These are phyloP conservation scores for Actinomortierella ambigua DNA, from an alignment of 371 early-diverging fungal species.

Conservation along the genomic window DNA sequence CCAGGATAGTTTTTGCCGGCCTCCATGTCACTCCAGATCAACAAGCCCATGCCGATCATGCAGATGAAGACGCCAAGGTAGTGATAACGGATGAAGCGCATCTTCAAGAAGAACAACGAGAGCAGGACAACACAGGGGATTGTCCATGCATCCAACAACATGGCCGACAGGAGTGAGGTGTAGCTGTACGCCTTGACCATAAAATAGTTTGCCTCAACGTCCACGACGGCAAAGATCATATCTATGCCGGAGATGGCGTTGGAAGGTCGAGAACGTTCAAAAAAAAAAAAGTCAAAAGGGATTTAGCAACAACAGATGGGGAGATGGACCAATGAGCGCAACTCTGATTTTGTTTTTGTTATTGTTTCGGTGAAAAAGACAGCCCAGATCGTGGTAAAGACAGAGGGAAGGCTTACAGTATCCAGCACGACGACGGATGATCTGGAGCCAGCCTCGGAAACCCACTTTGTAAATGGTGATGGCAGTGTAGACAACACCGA, in stretches of 20 bases:
- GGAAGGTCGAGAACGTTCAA: slow-evolving; percentile 2
- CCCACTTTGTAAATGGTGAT: slow-evolving; percentile 61
- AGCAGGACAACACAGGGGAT: slow-evolving; percentile 72
- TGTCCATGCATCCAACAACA: slow-evolving; percentile 80
- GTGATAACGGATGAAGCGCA: slow-evolving; percentile 67
- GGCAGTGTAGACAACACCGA: slow-evolving; percentile 68
- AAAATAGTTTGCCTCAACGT: slow-evolving; percentile 84
- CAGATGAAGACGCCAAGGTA: slow-evolving; percentile 68
- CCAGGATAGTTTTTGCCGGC: slow-evolving; percentile 49
- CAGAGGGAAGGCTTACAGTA: slow-evolving; percentile 48
- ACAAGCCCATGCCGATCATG: slow-evolving; percentile 67
- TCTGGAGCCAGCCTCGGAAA: slow-evolving; percentile 52
- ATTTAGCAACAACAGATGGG: no score
- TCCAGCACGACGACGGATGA: slow-evolving; percentile 58
- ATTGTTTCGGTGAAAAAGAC: background rate
- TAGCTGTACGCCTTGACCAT: slow-evolving; percentile 76
- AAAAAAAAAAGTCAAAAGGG: slow-evolving; percentile 2
- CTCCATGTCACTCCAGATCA: slow-evolving; percentile 66
- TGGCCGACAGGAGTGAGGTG: slow-evolving; percentile 72
- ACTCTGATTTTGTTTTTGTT: background rate
- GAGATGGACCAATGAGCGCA: background rate
- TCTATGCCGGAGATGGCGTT: slow-evolving; percentile 23
- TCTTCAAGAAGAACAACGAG: slow-evolving; percentile 62
- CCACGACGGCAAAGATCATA: slow-evolving; percentile 65
- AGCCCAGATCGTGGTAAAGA: background rate